phyloP scores from a whole-genome alignment of 805 yeast species.

The Starmerella vitae region DNA sequence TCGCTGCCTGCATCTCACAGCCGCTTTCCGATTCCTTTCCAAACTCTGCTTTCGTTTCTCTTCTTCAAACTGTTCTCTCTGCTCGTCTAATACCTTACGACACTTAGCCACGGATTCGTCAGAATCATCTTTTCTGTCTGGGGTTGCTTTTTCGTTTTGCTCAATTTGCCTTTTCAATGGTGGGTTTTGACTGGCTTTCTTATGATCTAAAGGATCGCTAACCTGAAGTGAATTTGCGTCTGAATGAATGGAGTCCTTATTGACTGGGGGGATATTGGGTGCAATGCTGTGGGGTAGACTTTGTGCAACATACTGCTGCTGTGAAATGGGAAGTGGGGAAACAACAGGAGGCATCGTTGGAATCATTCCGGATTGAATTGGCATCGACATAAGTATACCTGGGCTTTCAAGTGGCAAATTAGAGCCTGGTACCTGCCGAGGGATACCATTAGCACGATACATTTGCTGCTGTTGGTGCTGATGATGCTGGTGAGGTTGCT shows the following conservation, averaged over 20 bases:
- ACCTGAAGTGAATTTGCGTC: too few species aligned
- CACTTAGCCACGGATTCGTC: too few species aligned
- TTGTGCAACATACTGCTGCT: slow-evolving; percentile 8
- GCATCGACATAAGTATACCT: slow-evolving; percentile 7
- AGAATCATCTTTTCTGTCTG: too few species aligned
- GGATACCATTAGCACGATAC: background rate
- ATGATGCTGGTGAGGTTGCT: background rate
- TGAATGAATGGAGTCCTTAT: too few species aligned
- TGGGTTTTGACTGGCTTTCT: too few species aligned
- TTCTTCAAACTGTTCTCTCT: too few species aligned
- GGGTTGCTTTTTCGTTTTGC: too few species aligned
- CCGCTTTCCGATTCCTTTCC: slow-evolving; percentile 90
- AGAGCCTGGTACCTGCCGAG: background rate
- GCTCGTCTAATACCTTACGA: slow-evolving; percentile 41
- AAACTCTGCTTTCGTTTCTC: slow-evolving; percentile 54
- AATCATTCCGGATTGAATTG: background rate
- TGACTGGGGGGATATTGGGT: too few species aligned
- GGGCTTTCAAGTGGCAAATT: slow-evolving; percentile 10
- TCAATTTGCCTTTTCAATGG: too few species aligned
- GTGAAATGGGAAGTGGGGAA: background rate
- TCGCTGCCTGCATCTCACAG: slow-evolving; percentile 86
- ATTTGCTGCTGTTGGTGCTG: background rate
- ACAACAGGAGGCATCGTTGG: background rate
- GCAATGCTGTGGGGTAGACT: too few species aligned
- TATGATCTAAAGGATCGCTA: too few species aligned